Conservation (phyloP, 2,329 filamentous ascomycete genomes). For the Cladosporium halotolerans region DNA sequence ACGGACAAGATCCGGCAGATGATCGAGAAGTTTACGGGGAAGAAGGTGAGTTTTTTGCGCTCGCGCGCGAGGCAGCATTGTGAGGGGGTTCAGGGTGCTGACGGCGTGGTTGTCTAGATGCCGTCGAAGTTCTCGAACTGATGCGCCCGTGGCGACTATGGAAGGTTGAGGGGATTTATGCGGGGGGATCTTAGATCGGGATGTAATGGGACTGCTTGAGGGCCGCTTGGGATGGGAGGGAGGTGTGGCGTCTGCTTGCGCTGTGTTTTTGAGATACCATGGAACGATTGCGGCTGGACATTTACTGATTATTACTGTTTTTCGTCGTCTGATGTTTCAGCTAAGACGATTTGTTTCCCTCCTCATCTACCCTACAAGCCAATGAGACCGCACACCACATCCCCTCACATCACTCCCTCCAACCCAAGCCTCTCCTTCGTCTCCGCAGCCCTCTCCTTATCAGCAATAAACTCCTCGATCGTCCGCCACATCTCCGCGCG, state of each 20-base stretch:
- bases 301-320: neutral
- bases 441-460: conserved; percentile 39
- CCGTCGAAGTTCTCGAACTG: conserved; percentile 10
- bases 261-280: no score
- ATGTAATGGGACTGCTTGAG: no score
- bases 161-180: neutral
- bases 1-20: conserved; percentile 26
- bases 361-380: neutral
- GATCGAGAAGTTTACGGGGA: conserved; percentile 29
- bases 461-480: conserved; percentile 36
- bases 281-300: no score
- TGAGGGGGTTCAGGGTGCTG: neutral
- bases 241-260: no score
- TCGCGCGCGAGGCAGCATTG: neutral
- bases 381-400: neutral
- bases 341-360: neutral
- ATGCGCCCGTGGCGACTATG: neutral
- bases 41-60: conserved; percentile 20
- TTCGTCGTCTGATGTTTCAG: neutral
- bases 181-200: no score
- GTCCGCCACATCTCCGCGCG: conserved; percentile 46
- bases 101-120: neutral
- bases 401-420: conserved; percentile 15
- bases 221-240: no score
- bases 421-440: conserved; percentile 33